A percentile compares a stretch with the other conserved stretches of the same genome.
These are phyloP conservation scores for Borovskyia barvae DNA, from an alignment of 208 protist species.

Conservation along the genomic window DNA sequence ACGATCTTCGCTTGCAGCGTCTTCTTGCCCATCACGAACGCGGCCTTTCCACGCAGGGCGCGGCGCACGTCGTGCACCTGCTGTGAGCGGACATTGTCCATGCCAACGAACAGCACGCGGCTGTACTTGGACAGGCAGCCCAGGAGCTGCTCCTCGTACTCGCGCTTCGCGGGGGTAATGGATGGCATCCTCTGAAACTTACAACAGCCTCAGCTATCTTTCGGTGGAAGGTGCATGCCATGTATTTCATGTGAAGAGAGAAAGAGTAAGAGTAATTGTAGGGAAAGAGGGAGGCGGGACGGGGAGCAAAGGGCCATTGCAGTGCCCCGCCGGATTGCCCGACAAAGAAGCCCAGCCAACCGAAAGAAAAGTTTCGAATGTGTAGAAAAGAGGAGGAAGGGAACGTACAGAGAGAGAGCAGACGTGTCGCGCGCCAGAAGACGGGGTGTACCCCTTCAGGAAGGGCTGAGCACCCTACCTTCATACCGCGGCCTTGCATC, in stretches of 20 bases:
- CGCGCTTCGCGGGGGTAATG: constrained; percentile 72
- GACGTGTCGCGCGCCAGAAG: no score
- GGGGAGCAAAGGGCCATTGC: no score
- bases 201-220: constrained; percentile 9
- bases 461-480: no score
- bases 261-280: not conserved
- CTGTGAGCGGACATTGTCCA: constrained; percentile 98
- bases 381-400: no score
- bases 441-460: no score
- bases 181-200: constrained; percentile 38
- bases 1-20: constrained; percentile 97
- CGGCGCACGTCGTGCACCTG: constrained; percentile 96
- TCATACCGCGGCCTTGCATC: no score
- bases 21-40: constrained; percentile 99
- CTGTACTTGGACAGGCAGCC: constrained; percentile 93
- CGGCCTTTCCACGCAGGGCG: constrained; percentile 94
- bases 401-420: no score
- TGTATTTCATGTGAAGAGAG: not conserved
- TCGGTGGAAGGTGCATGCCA: not conserved
- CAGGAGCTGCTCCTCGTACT: constrained; percentile 93
- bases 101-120: constrained; percentile 94
- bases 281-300: not conserved
- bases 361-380: no score
- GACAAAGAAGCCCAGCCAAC: no score
- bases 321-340: no score